Evolutionary conservation across 768 basidiomycete genomes (phyloP).

Genomic region (Melanogaster broomeanus): DNA sequence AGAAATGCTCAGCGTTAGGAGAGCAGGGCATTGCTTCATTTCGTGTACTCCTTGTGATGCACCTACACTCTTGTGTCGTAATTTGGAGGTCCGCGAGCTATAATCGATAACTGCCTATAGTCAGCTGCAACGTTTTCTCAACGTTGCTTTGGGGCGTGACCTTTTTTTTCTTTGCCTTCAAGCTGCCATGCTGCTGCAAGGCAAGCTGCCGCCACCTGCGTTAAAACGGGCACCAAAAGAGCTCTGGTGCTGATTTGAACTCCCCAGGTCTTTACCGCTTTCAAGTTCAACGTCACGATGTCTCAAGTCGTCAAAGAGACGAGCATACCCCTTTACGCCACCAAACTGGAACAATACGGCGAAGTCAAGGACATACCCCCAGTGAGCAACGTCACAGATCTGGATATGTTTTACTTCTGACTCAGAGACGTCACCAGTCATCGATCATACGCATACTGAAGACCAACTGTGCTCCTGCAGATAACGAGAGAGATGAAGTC

Average conservation of each 20-base stretch:
- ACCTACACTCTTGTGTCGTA: neutral
- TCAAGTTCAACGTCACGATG: slow-evolving; percentile 5
- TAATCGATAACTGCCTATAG: slow-evolving; percentile 19
- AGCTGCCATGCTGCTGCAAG: slow-evolving; percentile 9
- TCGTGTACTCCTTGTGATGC: neutral
- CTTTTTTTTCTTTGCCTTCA: slow-evolving; percentile 4
- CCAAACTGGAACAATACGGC: slow-evolving; percentile 27
- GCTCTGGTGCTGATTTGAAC: neutral
- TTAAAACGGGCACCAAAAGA: slow-evolving; percentile 13
- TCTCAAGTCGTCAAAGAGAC: slow-evolving; percentile 22
- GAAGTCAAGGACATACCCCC: slow-evolving; percentile 31
- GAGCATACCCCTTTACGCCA: slow-evolving; percentile 22
- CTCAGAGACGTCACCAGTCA: slow-evolving; percentile 19
- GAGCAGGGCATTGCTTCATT: neutral
- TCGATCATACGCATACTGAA: slow-evolving; percentile 31
- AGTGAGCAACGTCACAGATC: slow-evolving; percentile 16
- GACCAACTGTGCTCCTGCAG: slow-evolving; percentile 27
- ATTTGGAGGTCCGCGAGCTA: slow-evolving; percentile 8
- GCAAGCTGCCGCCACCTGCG: slow-evolving; percentile 6
- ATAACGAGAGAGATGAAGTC: slow-evolving; percentile 31
- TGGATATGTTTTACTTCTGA: neutral
- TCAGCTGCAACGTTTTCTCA: slow-evolving; percentile 30
- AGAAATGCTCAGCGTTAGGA: neutral
- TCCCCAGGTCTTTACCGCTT: neutral
- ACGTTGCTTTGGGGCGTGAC: slow-evolving; percentile 26